Base-by-base conservation (phyloP, 164 flowering plant species). In the Buxus sempervirens region DNA sequence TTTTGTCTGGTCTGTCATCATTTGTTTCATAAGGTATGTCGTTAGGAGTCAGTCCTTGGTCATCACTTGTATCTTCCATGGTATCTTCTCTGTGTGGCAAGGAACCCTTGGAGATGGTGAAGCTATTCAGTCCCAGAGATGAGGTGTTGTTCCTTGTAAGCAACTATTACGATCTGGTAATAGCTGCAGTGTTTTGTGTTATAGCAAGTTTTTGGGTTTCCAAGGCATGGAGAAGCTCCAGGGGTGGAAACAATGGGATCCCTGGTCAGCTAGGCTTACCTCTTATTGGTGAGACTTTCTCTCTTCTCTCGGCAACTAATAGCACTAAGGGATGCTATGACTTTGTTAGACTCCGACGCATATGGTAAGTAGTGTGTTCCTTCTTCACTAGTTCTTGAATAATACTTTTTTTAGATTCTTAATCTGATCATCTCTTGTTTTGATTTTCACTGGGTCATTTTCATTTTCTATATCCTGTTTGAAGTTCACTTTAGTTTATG, bases 301-400 rank as follows among this genome's bases (percentile, higher is more conserved):
- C 87, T 56, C 75, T 84, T 66, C 78, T 84, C 36, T 75, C 76
- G 18, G 81, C 85, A 9, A 73, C 78, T 5, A 75, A 78, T 55
- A 77, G 85, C 58, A 73, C 77, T 4, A 80, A 72, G 63, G 87
- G 87, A 6, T 80, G 82, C 74, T 84, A 82, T 61, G 73, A 82
- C n/a, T 82, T 84, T 66, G 82, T 82, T 10, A 77, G 75, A 54
- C 70, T 68, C 24, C 77, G 87, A 10, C 55, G 87, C 60, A 54
- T 67, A 0, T 23, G 83, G 84, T 81, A 5, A 72, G 78, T 71
- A 28, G 25, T 23, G 9, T 64, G n/a, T n/a, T n/a, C n/a, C n/a
- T 1, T 53, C 42, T 64, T 9, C 49, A 2, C 22, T 8, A n/a
- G n/a, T n/a, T n/a, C n/a, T n/a, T n/a, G n/a, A n/a, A n/a, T n/a